These are phyloP conservation scores for Bruguiera sexangula DNA, from an alignment of 345 rosid genomes.

Conservation along the genomic window DNA sequence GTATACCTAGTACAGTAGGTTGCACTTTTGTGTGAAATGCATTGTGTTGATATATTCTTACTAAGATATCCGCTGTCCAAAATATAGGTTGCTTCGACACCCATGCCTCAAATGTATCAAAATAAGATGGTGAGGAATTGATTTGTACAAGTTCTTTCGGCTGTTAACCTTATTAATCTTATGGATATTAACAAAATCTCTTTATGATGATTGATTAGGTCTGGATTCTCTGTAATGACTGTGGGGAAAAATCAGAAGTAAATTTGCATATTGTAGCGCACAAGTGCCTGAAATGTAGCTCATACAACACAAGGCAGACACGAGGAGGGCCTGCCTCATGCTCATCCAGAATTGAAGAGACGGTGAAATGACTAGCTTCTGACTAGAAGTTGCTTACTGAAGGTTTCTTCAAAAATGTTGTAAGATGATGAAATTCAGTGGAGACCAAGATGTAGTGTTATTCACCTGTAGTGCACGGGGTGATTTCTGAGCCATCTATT, in stretches of 20 bases:
- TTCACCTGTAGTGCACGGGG: not conserved
- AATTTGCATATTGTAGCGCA: constrained; percentile 42
- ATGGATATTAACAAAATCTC: not conserved
- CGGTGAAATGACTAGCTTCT: constrained; percentile 10
- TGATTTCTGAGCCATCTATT: too few species aligned
- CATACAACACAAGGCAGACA: constrained; percentile 55
- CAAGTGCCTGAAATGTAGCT: constrained; percentile 51
- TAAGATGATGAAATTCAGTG: not conserved
- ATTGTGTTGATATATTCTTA: not conserved
- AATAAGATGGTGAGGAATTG: constrained; percentile 40
- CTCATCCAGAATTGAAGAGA: constrained; percentile 16
- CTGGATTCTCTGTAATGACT: constrained; percentile 65
- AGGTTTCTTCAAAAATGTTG: not conserved
- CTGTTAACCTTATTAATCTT: not conserved
- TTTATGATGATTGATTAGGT: constrained; percentile 29
- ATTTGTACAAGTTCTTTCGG: not conserved
- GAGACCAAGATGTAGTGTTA: not conserved
- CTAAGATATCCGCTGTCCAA: not conserved
- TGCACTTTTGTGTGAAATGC: not conserved
- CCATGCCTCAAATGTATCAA: constrained; percentile 47
- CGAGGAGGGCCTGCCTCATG: constrained; percentile 23
- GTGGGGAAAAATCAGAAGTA: constrained; percentile 46
- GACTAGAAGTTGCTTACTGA: not conserved
- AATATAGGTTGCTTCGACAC: constrained; percentile 47
- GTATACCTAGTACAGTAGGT: constrained; percentile 8